These are phyloP conservation scores for Spirogloea muscicola DNA, from an alignment of 139 green algal genomes.

Conservation along the genomic window DNA sequence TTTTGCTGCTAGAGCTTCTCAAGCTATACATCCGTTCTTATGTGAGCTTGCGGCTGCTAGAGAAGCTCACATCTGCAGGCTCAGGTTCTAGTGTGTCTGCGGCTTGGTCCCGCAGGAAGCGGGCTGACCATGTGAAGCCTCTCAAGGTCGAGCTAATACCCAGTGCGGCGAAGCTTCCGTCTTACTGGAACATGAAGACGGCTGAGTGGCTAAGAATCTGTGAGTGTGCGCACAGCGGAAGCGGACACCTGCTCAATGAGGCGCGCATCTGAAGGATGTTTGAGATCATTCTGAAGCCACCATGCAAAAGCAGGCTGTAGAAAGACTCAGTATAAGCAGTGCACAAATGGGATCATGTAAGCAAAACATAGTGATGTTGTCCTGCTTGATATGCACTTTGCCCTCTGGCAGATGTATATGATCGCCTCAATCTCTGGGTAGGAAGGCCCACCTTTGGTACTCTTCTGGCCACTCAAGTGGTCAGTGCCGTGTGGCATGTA, in stretches of 20 bases:
- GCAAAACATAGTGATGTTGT: not conserved
- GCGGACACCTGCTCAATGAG: not conserved
- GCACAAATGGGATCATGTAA: not conserved
- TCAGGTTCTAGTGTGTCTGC: not conserved
- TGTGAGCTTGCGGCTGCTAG: not conserved
- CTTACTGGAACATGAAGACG: slow-evolving; percentile 41
- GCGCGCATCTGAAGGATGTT: not conserved
- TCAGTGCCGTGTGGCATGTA: slow-evolving; percentile 41
- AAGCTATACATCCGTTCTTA: not conserved
- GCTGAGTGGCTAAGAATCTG: slow-evolving; percentile 26
- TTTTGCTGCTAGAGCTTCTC: not conserved
- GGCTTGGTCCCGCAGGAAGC: slow-evolving; percentile 9
- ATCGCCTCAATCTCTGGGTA: not conserved
- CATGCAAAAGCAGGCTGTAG: not conserved
- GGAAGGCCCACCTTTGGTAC: slow-evolving; percentile 12
- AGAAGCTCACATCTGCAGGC: not conserved
- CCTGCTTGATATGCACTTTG: not conserved
- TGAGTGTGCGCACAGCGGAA: not conserved
- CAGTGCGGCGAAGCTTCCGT: slow-evolving; percentile 15
- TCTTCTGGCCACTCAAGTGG: slow-evolving; percentile 31
- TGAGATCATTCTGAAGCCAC: not conserved
- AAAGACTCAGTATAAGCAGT: not conserved
- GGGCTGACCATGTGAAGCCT: slow-evolving; percentile 12
- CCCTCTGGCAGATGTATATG: slow-evolving; percentile 37
- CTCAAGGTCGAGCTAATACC: slow-evolving; percentile 4